These are phyloP conservation scores for Didymellaceae sp. DNA, from an alignment of 2,329 filamentous ascomycete genomes.

Conservation along the genomic window DNA sequence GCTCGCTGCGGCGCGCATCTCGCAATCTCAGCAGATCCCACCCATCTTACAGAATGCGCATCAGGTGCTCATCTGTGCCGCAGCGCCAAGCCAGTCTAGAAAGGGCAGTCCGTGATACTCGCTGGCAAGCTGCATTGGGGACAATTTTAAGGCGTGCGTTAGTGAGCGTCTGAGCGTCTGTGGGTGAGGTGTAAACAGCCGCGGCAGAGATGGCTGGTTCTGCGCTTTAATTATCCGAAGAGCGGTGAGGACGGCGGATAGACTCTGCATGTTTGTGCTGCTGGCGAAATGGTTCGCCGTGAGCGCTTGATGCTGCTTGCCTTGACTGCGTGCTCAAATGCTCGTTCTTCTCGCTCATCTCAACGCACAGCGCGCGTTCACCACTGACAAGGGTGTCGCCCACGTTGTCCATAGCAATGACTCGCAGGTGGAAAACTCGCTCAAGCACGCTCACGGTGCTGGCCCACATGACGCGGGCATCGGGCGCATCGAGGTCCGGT, in stretches of 20 bases:
- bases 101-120: conserved; percentile 18
- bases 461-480: neutral
- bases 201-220: too few species aligned
- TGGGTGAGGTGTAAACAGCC: too few species aligned
- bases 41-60: neutral
- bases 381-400: neutral
- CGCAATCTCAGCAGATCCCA: conserved; percentile 7
- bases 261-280: neutral
- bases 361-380: too few species aligned
- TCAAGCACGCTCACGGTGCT: neutral
- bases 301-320: too few species aligned
- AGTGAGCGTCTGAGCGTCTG: neutral
- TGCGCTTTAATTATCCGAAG: too few species aligned
- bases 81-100: conserved; percentile 28
- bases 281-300: too few species aligned
- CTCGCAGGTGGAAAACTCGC: conserved; percentile 1
- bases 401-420: neutral
- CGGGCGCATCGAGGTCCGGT: neutral
- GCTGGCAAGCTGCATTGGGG: conserved; percentile 7
- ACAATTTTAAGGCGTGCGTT: neutral
- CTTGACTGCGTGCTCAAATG: too few species aligned
- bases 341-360: too few species aligned
- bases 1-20: conserved; percentile 4
- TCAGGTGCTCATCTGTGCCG: neutral
- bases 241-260: neutral